Conservation (phyloP, 192 early-diverging fungal genomes). For the Coemansia sp. region DNA sequence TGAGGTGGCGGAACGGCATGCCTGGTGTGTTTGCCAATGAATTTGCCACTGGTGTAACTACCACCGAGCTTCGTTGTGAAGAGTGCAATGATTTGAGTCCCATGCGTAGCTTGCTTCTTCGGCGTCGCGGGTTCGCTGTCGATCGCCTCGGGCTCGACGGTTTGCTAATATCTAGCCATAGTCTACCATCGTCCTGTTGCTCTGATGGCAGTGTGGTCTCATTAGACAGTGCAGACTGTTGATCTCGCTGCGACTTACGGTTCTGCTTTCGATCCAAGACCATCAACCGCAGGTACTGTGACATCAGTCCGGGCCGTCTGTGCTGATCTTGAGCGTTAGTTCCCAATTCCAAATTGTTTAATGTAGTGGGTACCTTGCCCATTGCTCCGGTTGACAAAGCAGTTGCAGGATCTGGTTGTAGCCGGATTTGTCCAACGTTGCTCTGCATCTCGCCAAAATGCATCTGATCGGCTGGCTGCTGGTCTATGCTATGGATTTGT, state of each 20-base stretch:
- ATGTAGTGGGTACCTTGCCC: neutral
- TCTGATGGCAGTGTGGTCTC: neutral
- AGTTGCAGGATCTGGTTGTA: conserved; percentile 31
- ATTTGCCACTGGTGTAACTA: neutral
- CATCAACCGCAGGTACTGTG: conserved; percentile 41
- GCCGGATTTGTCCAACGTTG: conserved; percentile 39
- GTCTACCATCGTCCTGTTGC: neutral
- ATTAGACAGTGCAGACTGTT: neutral
- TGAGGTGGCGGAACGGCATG: conserved; percentile 43
- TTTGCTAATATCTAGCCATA: neutral
- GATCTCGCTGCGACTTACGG: conserved; percentile 1
- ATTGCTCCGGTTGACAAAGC: conserved; percentile 10
- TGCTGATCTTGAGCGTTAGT: neutral
- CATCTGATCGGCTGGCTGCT: conserved; percentile 10
- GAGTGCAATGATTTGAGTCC: conserved; percentile 7
- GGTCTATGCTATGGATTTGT: conserved; percentile 36
- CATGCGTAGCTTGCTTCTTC: conserved; percentile 6
- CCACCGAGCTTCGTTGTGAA: neutral
- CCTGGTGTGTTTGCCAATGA: conserved; percentile 28
- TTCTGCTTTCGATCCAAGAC: conserved; percentile 25
- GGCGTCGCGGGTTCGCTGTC: conserved; percentile 1
- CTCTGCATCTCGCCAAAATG: conserved; percentile 19
- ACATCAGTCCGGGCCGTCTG: conserved; percentile 31
- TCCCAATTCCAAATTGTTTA: conserved; percentile 6
- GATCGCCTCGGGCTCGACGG: neutral